A percentile compares a stretch with the other conserved stretches of the same genome.
phyloP scores from a whole-genome alignment of 345 rosid genomes.

The Cochlearia excelsa region DNA sequence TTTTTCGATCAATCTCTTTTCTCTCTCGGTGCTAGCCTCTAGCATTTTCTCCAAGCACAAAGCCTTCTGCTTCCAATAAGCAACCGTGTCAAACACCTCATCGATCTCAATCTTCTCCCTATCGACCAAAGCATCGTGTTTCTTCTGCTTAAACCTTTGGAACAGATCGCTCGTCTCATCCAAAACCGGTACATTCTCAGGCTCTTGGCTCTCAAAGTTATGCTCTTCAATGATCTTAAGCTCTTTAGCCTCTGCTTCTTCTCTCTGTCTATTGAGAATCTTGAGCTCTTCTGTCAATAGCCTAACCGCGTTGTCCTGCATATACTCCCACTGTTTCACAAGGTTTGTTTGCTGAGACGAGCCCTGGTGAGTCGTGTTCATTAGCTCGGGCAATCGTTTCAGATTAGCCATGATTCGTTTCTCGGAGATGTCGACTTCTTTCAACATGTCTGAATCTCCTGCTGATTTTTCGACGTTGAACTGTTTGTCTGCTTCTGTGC shows the following conservation, averaged over 20 bases:
- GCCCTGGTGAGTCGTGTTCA: constrained; percentile 63
- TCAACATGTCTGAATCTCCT: constrained; percentile 78
- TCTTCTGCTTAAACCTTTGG: constrained; percentile 53
- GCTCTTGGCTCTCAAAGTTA: constrained; percentile 64
- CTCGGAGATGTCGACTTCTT: constrained; percentile 64
- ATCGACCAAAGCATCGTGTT: constrained; percentile 47
- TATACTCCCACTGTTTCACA: constrained; percentile 82
- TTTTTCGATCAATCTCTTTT: constrained; percentile 62
- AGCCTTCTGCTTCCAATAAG: constrained; percentile 78
- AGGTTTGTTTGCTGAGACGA: constrained; percentile 80
- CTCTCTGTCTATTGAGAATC: constrained; percentile 65
- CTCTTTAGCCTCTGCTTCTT: constrained; percentile 80
- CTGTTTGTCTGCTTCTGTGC: constrained; percentile 62
- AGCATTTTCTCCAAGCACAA: constrained; percentile 58
- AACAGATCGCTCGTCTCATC: constrained; percentile 55
- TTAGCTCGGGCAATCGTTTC: constrained; percentile 56
- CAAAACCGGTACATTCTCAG: constrained; percentile 57
- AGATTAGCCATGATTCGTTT: constrained; percentile 61
- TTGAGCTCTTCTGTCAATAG: constrained; percentile 82
- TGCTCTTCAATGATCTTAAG: constrained; percentile 83
- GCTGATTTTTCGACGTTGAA: constrained; percentile 79
- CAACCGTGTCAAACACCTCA: constrained; percentile 65
- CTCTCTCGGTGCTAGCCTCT: constrained; percentile 73
- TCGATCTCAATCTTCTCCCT: constrained; percentile 57
- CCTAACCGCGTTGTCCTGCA: constrained; percentile 71